Percentiles rank a stretch among this genome's conserved stretches.
Conservation (phyloP, 2,329 filamentous ascomycete species). For the Arthrobotrys sphaeroides region DNA sequence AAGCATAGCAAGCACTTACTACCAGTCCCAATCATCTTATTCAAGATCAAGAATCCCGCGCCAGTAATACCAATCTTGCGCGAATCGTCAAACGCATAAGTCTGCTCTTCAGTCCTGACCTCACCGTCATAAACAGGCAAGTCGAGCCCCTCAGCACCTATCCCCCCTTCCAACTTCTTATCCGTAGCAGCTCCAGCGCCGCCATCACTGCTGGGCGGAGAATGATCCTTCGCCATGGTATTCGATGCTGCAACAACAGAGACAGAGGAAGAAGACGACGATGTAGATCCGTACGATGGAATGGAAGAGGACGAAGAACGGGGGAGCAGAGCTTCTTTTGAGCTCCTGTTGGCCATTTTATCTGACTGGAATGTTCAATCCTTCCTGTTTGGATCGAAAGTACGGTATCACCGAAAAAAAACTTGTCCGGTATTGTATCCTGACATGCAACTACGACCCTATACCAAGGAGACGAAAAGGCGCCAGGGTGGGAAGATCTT, state of each 20-base stretch:
- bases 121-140: conserved; percentile 38
- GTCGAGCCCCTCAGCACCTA: neutral
- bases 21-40: conserved; percentile 70
- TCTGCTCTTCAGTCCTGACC: conserved; percentile 56
- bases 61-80: conserved; percentile 67
- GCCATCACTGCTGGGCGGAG: conserved; percentile 14
- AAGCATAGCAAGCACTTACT: conserved; percentile 62
- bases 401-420: conserved; percentile 11
- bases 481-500: neutral
- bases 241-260: no score
- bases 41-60: conserved; percentile 68
- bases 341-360: conserved; percentile 16
- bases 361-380: conserved; percentile 27
- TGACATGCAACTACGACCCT: neutral
- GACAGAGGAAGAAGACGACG: neutral
- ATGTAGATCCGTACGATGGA: conserved; percentile 30
- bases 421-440: no score
- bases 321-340: conserved; percentile 49
- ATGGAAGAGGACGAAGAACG: conserved; percentile 3
- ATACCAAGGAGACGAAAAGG: neutral
- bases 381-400: conserved; percentile 1
- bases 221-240: conserved; percentile 36
- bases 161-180: conserved; percentile 21
- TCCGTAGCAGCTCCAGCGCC: conserved; percentile 1
- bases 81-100: conserved; percentile 62